Base-by-base conservation (phyloP, 768 basidiomycete genomes). In the Tricholomella constricta region DNA sequence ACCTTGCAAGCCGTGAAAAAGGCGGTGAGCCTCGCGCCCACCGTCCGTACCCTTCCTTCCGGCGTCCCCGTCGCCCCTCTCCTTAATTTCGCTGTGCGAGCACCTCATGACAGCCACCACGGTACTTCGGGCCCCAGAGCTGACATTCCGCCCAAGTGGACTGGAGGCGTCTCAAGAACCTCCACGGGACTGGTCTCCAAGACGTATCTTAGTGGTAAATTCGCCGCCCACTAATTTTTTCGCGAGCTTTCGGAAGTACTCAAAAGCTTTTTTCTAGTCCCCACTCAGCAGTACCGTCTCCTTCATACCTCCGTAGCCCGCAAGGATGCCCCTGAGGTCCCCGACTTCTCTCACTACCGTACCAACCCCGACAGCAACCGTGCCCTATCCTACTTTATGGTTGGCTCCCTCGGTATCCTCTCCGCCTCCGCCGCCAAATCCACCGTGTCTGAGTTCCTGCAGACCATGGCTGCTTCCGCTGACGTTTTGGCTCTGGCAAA, bases 401-500 rank as follows among this genome's bases (percentile, higher is more conserved):
- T 93, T 58, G 91, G 93, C 63, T 81, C 93, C 36, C 81, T 98
- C 64, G 97, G 97, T 66, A 82, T 97, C 65, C 83, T 99, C 71
- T 87, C 92, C 57, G 97, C 96, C 50, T 93, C 93, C 17, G 92
- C 85, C 54, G 95, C 95, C 62, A 96, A 98, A 76, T 92, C 93
- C 27, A 85, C 88, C 61, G 86, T 98, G 60, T 84, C 91, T 56
- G 95, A 96, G 72, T 95, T 98, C 76, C 79, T 99, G 55, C 84
- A 88, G 66, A 94, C 93, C 58, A 96, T 99, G 94, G 82, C 92
- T 47, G 97, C 97, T 20, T 96, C 94, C 34, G 94, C 96, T 31
- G 97, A 99, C 68, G 96, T 99, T 48, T 86, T 98, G 63, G 97
- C 97, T 45, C 81, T 98, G 60, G 97, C 97, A 56, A 98, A 98